Evolutionary conservation across 192 early-diverging fungal genomes (phyloP).

Genomic region (Powellomyces hirtus): DNA sequence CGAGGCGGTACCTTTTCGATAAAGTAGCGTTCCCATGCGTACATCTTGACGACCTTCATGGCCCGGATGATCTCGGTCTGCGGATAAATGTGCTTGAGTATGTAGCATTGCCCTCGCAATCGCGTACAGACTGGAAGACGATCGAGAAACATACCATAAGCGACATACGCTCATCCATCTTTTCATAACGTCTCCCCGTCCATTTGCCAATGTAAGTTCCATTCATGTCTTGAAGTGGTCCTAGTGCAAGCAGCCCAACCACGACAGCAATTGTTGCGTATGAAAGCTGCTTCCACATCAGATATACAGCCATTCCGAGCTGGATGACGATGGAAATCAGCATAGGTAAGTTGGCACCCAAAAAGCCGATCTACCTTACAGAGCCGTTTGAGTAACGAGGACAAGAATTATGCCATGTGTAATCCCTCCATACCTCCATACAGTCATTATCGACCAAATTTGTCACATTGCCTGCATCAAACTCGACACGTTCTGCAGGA

Average conservation of each 20-base stretch:
- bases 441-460: slow-evolving; percentile 20
- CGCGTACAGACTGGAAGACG: too few relatives aligned
- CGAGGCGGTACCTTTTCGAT: background rate
- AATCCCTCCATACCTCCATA: background rate
- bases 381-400: background rate
- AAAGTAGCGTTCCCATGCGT: background rate
- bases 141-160: too few relatives aligned
- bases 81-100: too few relatives aligned
- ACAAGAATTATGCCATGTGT: too few relatives aligned
- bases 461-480: slow-evolving; percentile 8
- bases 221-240: background rate
- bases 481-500: background rate
- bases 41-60: background rate
- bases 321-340: slow-evolving; percentile 14
- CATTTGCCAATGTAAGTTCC: background rate
- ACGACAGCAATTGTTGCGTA: slow-evolving; percentile 1
- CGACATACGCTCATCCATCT: background rate
- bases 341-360: slow-evolving; percentile 9
- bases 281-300: slow-evolving; percentile 12
- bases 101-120: too few relatives aligned
- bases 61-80: background rate
- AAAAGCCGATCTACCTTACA: slow-evolving; percentile 10
- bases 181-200: background rate
- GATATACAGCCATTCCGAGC: background rate
- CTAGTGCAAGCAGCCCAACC: slow-evolving; percentile 1